Conservation (phyloP, 306 rosid species). For the Acacia melanoxylon region DNA sequence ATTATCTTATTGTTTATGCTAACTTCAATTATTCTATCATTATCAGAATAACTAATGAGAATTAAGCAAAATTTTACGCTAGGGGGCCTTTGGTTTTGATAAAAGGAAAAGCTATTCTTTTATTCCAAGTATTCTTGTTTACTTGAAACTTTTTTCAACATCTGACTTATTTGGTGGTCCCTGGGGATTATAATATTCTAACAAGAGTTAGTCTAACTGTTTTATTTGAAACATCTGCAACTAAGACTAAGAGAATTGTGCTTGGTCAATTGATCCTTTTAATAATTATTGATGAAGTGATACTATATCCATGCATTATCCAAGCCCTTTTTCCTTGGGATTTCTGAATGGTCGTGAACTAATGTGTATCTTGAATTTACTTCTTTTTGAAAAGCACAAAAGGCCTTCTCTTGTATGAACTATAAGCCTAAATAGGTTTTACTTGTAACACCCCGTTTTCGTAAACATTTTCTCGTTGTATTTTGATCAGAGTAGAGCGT, state of each 20-base stretch:
- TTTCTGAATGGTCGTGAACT: conserved; percentile 18
- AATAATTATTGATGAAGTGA: background rate
- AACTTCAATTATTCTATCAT: conserved; percentile 1
- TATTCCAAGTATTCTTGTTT: background rate
- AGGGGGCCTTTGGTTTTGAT: conserved; percentile 3
- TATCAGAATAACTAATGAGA: conserved; percentile 3
- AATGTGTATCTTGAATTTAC: conserved; percentile 5
- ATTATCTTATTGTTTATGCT: conserved; percentile 13
- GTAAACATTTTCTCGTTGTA: too few relatives aligned
- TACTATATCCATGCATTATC: background rate
- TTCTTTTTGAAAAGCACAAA: background rate
- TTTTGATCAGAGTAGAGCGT: too few relatives aligned
- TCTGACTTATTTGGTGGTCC: background rate
- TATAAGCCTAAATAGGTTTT: background rate
- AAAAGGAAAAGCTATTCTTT: conserved; percentile 1
- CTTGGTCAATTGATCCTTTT: conserved; percentile 9
- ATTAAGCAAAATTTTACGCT: background rate
- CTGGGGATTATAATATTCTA: background rate
- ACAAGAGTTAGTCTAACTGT: background rate
- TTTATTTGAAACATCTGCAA: background rate
- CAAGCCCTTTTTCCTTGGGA: background rate
- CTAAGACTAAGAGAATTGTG: background rate
- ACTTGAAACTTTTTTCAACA: conserved; percentile 10
- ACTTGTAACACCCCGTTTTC: too few relatives aligned
- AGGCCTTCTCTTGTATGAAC: conserved; percentile 1